Conservation (phyloP, 1,284 basidiomycete species). For the Porodaedalea pini region DNA sequence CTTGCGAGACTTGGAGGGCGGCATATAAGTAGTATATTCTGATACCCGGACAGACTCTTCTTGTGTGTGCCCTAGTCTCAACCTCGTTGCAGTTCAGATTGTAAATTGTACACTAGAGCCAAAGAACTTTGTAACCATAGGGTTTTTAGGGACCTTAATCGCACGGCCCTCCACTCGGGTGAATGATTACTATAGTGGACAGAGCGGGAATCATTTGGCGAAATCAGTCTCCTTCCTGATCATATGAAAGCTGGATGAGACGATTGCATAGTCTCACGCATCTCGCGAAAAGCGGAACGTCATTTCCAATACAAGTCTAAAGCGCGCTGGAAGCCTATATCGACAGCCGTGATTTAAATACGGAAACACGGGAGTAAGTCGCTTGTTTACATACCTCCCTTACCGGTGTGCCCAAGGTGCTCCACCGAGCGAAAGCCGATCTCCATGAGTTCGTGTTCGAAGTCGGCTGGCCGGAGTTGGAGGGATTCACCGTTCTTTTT, state of each 20-base stretch:
- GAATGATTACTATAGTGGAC: too few relatives aligned
- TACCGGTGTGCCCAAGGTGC: constrained; percentile 52
- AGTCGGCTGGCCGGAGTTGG: constrained; percentile 56
- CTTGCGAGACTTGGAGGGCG: too few relatives aligned
- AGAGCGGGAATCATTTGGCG: too few relatives aligned
- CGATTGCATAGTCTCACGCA: neutral
- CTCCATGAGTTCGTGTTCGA: constrained; percentile 47
- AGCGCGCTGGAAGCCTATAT: constrained; percentile 45
- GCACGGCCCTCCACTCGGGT: too few relatives aligned
- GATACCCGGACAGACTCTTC: neutral
- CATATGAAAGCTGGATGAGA: too few relatives aligned
- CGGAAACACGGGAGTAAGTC: constrained; percentile 3
- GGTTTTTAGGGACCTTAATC: too few relatives aligned
- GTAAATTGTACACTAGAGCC: neutral
- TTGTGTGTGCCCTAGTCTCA: neutral
- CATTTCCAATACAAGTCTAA: constrained; percentile 40
- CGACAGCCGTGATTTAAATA: neutral
- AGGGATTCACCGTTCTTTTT: constrained; percentile 55
- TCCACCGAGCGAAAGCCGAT: constrained; percentile 58
- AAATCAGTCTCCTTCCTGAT: too few relatives aligned
- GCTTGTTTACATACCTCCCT: constrained; percentile 46
- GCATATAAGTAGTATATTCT: too few relatives aligned
- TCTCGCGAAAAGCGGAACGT: neutral
- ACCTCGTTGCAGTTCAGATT: too few relatives aligned
- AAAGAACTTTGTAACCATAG: neutral